These are phyloP conservation scores for Nitzschia palea DNA, from an alignment of 108 stramenopile genomes.

Conservation along the genomic window DNA sequence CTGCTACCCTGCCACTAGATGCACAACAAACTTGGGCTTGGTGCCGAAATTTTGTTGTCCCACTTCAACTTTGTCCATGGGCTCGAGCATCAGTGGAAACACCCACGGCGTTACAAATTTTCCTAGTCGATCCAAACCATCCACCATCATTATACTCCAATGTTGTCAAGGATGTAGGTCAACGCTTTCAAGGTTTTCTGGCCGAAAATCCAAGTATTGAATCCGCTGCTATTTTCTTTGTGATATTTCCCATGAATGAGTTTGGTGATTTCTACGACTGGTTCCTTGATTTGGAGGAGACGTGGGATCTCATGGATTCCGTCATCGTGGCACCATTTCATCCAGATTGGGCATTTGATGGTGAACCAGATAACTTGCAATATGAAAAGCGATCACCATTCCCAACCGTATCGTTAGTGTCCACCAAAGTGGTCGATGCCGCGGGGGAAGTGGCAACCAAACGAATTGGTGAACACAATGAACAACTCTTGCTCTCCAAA, in stretches of 20 bases:
- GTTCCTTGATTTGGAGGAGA: slow-evolving; percentile 67
- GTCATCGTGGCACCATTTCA: slow-evolving; percentile 79
- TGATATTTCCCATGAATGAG: slow-evolving; percentile 34
- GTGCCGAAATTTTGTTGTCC: slow-evolving; percentile 61
- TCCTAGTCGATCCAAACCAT: slow-evolving; percentile 30
- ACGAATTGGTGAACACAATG: slow-evolving; percentile 59
- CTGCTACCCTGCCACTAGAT: slow-evolving; percentile 5
- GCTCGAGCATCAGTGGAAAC: slow-evolving; percentile 50
- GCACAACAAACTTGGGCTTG: slow-evolving; percentile 53
- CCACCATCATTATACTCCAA: neutral
- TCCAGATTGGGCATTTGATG: slow-evolving; percentile 62
- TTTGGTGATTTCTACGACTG: slow-evolving; percentile 65
- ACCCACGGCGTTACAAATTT: slow-evolving; percentile 52
- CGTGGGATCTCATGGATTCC: slow-evolving; percentile 37
- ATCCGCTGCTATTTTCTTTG: slow-evolving; percentile 66
- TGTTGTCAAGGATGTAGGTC: slow-evolving; percentile 6
- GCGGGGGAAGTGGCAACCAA: slow-evolving; percentile 52
- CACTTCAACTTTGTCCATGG: slow-evolving; percentile 70
- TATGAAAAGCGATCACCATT: slow-evolving; percentile 73
- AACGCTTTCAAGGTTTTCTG: slow-evolving; percentile 23
- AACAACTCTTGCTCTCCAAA: slow-evolving; percentile 38
- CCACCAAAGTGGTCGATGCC: slow-evolving; percentile 58
- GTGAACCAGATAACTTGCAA: neutral
- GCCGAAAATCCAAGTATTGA: slow-evolving; percentile 26
- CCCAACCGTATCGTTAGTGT: slow-evolving; percentile 68